Conservation (phyloP, 495 filamentous ascomycete genomes). For the Peziza echinospora region DNA sequence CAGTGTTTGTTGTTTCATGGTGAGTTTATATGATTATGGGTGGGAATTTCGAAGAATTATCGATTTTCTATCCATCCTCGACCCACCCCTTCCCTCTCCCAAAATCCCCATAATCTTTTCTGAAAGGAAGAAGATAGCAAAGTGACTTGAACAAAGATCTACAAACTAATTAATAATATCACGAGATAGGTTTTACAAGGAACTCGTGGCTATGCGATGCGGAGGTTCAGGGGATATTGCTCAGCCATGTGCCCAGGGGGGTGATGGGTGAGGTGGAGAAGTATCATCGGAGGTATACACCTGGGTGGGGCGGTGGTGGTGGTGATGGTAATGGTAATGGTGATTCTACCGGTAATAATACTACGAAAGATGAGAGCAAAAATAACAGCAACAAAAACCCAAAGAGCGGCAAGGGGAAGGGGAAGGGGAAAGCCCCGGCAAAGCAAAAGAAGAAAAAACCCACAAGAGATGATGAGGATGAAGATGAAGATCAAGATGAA, state of each 20-base stretch:
- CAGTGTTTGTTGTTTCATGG: not conserved
- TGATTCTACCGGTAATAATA: not conserved
- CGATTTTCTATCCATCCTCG: not conserved
- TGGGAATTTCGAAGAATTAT: too few relatives aligned
- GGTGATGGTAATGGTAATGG: constrained; percentile 17
- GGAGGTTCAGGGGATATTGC: constrained; percentile 53
- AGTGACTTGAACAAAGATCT: too few relatives aligned
- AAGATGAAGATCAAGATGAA: constrained; percentile 38
- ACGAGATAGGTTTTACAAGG: not conserved
- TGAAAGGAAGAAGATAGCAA: too few relatives aligned
- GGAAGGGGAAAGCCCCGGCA: constrained; percentile 13
- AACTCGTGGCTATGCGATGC: constrained; percentile 51
- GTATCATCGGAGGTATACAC: constrained; percentile 40
- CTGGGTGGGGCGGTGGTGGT: constrained; percentile 28
- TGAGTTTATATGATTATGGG: too few relatives aligned
- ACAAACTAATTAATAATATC: not conserved
- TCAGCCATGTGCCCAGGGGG: constrained; percentile 43
- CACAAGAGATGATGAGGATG: too few relatives aligned
- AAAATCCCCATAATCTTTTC: too few relatives aligned
- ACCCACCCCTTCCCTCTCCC: too few relatives aligned
- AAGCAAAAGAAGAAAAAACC: constrained; percentile 26
- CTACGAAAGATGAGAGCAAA: constrained; percentile 1
- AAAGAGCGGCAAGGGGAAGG: too few relatives aligned
- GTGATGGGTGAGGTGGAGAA: constrained; percentile 38
- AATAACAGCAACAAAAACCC: too few relatives aligned